Evolutionary conservation across 306 rosid genomes (phyloP).

Genomic region (Cicer yamashitae): DNA sequence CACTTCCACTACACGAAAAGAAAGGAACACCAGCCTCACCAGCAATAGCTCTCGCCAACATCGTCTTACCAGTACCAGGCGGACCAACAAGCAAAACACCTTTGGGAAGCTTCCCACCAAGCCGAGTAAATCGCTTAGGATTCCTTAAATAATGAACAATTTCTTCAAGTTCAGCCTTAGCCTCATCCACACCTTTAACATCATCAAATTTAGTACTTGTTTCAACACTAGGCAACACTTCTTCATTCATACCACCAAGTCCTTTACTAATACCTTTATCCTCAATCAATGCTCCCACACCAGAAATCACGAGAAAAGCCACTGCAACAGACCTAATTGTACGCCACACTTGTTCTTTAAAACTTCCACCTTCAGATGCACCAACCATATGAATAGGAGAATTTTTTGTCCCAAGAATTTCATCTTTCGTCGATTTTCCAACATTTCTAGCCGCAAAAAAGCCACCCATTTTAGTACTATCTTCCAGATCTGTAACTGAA

Average conservation of each 20-base stretch:
- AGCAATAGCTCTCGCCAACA: constrained; percentile 94
- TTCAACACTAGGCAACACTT: constrained; percentile 76
- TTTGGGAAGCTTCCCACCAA: constrained; percentile 93
- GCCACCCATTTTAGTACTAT: constrained; percentile 48
- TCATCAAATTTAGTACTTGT: constrained; percentile 76
- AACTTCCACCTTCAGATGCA: constrained; percentile 67
- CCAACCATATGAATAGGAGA: constrained; percentile 87
- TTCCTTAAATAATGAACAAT: constrained; percentile 86
- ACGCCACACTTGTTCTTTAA: constrained; percentile 88
- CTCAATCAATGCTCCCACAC: constrained; percentile 81
- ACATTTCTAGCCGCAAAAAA: constrained; percentile 62
- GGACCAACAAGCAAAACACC: constrained; percentile 96
- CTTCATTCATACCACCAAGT: constrained; percentile 63
- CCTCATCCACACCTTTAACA: constrained; percentile 89
- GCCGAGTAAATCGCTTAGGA: constrained; percentile 95
- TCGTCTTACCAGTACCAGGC: constrained; percentile 95
- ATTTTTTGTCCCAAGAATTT: constrained; percentile 70
- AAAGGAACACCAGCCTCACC: constrained; percentile 99
- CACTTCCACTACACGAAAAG: constrained; percentile 93
- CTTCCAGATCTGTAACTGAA: constrained; percentile 58
- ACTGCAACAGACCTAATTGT: constrained; percentile 68
- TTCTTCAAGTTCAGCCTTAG: constrained; percentile 88
- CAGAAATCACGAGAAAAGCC: constrained; percentile 75
- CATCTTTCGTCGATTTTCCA: constrained; percentile 64
- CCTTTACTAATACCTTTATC: constrained; percentile 91